Conservation (phyloP, 1,139 yeast species). For the Candida neerlandica region DNA sequence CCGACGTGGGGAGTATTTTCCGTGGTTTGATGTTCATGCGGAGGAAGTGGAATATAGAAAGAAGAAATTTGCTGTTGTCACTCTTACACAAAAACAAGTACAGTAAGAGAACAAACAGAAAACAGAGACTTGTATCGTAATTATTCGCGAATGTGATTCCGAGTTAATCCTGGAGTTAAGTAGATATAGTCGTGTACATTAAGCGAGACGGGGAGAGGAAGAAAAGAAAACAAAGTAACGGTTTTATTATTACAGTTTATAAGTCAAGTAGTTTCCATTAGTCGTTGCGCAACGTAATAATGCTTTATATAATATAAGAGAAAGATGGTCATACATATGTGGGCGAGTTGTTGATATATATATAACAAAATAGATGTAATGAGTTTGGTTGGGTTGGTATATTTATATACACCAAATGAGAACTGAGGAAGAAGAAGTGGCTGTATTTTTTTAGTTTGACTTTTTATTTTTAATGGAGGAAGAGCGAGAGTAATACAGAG, state of each 20-base stretch:
- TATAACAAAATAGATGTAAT: too few species aligned
- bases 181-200: neutral
- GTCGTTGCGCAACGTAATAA: neutral
- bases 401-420: too few species aligned
- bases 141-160: neutral
- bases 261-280: too few species aligned
- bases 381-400: too few species aligned
- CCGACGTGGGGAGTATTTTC: neutral
- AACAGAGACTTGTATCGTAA: neutral
- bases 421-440: too few species aligned
- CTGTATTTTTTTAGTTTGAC: neutral
- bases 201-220: neutral
- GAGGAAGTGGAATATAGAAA: neutral
- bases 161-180: neutral
- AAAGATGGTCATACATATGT: too few species aligned
- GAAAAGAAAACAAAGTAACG: neutral
- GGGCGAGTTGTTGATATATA: too few species aligned
- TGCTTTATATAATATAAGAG: too few species aligned
- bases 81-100: neutral
- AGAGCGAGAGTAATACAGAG: slow-evolving; percentile 1
- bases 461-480: neutral
- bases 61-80: neutral
- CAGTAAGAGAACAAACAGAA: neutral
- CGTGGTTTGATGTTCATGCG: neutral
- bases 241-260: too few species aligned